Evolutionary conservation across 352 stramenopile genomes (phyloP).

Genomic region (Halophytophthora batemanensis): DNA sequence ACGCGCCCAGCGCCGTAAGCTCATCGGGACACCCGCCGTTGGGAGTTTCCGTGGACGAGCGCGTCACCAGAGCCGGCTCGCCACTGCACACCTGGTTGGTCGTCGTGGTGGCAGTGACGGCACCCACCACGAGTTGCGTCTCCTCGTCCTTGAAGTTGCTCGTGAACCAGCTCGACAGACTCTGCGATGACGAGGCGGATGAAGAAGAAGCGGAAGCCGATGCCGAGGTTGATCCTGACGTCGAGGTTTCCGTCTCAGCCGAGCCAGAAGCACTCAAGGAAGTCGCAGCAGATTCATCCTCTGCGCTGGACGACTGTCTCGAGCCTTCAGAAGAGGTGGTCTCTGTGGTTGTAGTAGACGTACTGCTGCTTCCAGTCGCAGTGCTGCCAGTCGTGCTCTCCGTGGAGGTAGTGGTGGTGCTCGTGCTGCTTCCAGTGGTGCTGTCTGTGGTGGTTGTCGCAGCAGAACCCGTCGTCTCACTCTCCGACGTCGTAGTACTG

Average conservation of each 20-base stretch:
- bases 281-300: not conserved
- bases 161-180: constrained; percentile 28
- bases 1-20: constrained; percentile 32
- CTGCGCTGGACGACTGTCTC: not conserved
- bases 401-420: too few species aligned
- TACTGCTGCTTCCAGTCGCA: too few species aligned
- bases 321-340: not conserved
- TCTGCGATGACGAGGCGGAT: constrained; percentile 2
- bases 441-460: too few species aligned
- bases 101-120: constrained; percentile 1
- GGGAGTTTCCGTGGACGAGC: constrained; percentile 18
- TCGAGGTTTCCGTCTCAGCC: not conserved
- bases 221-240: constrained; percentile 2
- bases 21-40: constrained; percentile 36
- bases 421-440: too few species aligned
- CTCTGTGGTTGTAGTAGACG: not conserved
- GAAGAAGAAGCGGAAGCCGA: constrained; percentile 10
- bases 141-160: constrained; percentile 28
- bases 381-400: too few species aligned
- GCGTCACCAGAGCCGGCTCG: constrained; percentile 28
- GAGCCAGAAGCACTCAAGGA: too few species aligned
- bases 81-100: constrained; percentile 26
- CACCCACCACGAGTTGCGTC: constrained; percentile 31
- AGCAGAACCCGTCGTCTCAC: too few species aligned
- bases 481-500: too few species aligned